A percentile compares a stretch with the other conserved stretches of the same genome.
These are phyloP conservation scores for Corylus americana DNA, from an alignment of 306 rosid genomes.

Conservation along the genomic window DNA sequence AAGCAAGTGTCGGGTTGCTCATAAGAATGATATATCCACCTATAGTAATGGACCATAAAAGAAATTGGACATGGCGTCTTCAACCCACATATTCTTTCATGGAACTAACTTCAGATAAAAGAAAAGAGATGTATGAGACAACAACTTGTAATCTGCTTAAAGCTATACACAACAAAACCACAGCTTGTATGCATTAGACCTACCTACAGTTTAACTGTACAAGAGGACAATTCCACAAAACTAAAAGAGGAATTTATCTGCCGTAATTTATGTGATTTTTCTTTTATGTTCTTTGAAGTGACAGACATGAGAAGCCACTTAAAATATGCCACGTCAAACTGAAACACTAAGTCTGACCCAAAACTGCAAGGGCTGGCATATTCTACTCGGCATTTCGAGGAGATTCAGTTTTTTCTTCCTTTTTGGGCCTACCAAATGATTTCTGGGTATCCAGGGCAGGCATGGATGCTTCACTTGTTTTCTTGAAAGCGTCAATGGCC, in stretches of 20 bases:
- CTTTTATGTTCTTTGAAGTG: no score
- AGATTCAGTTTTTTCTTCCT: constrained; percentile 54
- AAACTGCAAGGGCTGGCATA: constrained; percentile 5
- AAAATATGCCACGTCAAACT: not conserved
- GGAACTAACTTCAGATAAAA: not conserved
- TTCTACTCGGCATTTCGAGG: constrained; percentile 41
- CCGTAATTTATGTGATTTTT: no score
- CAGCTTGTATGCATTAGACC: constrained; percentile 21
- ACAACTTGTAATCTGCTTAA: not conserved
- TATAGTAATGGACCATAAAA: not conserved
- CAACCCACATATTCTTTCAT: not conserved
- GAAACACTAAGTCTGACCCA: not conserved
- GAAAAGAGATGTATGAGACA: not conserved
- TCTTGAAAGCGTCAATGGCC: constrained; percentile 36
- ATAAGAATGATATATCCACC: no score
- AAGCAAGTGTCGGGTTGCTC: no score
- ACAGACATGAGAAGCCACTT: no score
- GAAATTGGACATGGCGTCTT: not conserved
- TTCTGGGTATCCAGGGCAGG: constrained; percentile 56
- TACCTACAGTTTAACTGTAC: constrained; percentile 26
- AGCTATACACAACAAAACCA: constrained; percentile 2
- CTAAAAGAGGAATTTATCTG: not conserved
- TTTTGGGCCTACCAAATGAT: constrained; percentile 54
- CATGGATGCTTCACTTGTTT: constrained; percentile 53
- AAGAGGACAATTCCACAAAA: not conserved